Evolutionary conservation across 208 protist genomes (phyloP).

Genomic region (Leishmania gerbilli): DNA sequence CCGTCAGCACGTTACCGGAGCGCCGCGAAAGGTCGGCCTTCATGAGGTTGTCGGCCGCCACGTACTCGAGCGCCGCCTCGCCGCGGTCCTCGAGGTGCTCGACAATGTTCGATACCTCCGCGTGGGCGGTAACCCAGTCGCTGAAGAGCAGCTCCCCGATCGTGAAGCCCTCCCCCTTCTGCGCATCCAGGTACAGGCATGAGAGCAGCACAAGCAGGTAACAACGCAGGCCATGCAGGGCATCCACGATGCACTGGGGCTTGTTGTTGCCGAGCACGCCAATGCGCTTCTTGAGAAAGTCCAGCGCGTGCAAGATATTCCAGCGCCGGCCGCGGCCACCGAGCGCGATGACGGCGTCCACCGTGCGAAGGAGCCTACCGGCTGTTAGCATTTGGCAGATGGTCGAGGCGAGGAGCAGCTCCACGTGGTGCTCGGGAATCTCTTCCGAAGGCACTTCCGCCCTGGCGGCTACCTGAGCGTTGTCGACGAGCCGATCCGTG

Average conservation of each 20-base stretch:
- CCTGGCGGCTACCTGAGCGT: constrained; percentile 44
- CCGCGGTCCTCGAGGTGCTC: constrained; percentile 64
- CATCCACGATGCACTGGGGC: constrained; percentile 54
- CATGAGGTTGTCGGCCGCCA: constrained; percentile 69
- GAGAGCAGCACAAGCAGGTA: constrained; percentile 87
- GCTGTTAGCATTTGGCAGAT: constrained; percentile 90
- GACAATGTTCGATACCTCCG: constrained; percentile 83
- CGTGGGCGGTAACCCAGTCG: constrained; percentile 61
- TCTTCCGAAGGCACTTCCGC: constrained; percentile 35
- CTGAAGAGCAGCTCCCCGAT: constrained; percentile 50
- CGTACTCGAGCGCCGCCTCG: constrained; percentile 73
- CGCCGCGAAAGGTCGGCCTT: constrained; percentile 71
- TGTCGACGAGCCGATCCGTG: constrained; percentile 33
- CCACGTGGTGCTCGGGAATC: constrained; percentile 57
- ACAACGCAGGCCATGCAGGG: constrained; percentile 63
- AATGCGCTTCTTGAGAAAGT: constrained; percentile 69
- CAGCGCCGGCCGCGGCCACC: constrained; percentile 65
- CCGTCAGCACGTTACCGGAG: constrained; percentile 82
- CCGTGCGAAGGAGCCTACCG: constrained; percentile 71
- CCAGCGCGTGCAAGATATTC: constrained; percentile 82
- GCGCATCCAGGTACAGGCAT: constrained; percentile 77
- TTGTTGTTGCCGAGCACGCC: constrained; percentile 47
- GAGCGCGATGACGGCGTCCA: constrained; percentile 67
- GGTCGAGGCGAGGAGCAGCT: constrained; percentile 76
- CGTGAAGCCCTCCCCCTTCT: constrained; percentile 30